Evolutionary conservation across 2,329 filamentous ascomycete species (phyloP).

Genomic region (Ceratocystis destructans): DNA sequence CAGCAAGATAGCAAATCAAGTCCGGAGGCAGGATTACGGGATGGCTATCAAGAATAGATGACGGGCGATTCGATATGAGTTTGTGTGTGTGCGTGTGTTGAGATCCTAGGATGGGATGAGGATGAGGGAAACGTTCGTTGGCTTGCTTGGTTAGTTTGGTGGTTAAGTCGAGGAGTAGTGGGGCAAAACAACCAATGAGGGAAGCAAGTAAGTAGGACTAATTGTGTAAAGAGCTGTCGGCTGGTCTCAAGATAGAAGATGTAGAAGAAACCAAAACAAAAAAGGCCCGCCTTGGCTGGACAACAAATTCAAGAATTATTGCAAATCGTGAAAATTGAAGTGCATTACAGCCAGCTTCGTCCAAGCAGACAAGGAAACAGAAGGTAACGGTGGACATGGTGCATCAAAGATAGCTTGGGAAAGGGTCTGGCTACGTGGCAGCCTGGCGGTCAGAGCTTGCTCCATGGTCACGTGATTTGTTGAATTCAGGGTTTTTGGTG

Average conservation of each 20-base stretch:
- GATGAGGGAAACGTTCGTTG: background rate
- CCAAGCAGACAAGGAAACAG: background rate
- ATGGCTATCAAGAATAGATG: background rate
- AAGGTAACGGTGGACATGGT: background rate
- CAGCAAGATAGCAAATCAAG: background rate
- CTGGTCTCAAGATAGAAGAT: background rate
- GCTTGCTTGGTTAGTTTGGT: background rate
- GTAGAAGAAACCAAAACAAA: background rate
- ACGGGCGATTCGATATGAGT: background rate
- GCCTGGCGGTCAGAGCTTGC: background rate
- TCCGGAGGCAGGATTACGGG: conserved; percentile 1
- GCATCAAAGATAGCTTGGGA: background rate
- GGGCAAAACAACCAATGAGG: conserved; percentile 11
- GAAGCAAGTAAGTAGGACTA: background rate
- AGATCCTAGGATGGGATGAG: background rate
- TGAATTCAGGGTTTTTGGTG: background rate
- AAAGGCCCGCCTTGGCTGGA: background rate
- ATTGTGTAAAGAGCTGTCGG: background rate
- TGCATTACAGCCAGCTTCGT: background rate
- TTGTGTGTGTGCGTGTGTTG: background rate
- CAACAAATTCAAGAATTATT: background rate
- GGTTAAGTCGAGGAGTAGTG: conserved; percentile 4
- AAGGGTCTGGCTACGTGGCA: conserved; percentile 7
- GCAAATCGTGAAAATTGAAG: background rate
- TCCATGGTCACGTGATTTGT: background rate